These are phyloP conservation scores for Apophysomyces trapeziformis DNA, from an alignment of 371 early-diverging fungal genomes.

Conservation along the genomic window DNA sequence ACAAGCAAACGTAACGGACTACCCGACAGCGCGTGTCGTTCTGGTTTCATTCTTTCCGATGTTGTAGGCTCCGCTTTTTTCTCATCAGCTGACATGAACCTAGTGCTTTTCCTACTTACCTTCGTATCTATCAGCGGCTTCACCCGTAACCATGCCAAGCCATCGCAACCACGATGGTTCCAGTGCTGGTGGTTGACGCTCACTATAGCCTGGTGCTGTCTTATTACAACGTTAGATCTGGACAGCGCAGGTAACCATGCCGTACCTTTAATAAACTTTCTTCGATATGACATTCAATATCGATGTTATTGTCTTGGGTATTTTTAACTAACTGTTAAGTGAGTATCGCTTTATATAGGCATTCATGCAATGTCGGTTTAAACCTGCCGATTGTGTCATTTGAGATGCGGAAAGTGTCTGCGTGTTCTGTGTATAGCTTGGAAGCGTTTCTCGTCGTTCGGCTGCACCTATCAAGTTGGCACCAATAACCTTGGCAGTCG, in stretches of 20 bases:
- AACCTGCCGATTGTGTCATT: neutral
- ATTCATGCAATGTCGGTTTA: no score
- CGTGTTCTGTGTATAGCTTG: neutral
- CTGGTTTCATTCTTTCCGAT: neutral
- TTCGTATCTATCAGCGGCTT: neutral
- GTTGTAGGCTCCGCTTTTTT: neutral
- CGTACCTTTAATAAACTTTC: neutral
- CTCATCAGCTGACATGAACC: neutral
- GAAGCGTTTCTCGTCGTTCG: neutral
- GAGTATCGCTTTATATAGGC: no score
- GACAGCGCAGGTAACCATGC: neutral
- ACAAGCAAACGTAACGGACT: slow-evolving; percentile 1
- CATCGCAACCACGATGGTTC: slow-evolving; percentile 1
- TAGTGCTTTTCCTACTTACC: neutral
- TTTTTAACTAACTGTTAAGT: neutral
- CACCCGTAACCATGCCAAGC: neutral
- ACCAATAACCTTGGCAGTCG: neutral
- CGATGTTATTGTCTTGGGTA: neutral
- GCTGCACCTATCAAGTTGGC: neutral
- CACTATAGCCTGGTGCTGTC: neutral
- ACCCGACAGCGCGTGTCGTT: neutral
- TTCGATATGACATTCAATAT: neutral
- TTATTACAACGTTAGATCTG: neutral
- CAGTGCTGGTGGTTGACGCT: neutral
- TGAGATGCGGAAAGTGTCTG: slow-evolving; percentile 4